These are phyloP conservation scores for Brassica juncea DNA, from an alignment of 345 rosid genomes.

Conservation along the genomic window DNA sequence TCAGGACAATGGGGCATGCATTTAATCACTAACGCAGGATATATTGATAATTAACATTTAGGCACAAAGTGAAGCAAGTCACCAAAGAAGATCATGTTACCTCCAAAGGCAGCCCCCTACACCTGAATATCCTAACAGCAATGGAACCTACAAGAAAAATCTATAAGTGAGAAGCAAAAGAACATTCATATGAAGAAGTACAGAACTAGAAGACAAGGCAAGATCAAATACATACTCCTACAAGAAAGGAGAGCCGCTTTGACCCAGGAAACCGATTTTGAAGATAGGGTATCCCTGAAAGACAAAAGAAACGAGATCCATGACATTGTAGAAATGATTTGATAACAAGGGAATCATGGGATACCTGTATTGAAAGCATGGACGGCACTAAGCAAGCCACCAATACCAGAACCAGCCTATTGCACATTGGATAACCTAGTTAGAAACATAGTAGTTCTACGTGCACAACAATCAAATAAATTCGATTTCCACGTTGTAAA, in stretches of 20 bases:
- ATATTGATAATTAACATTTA: neutral
- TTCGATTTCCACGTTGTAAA: no score
- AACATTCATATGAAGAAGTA: neutral
- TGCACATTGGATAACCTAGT: slow-evolving; percentile 16
- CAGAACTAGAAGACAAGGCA: neutral
- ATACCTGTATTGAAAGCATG: slow-evolving; percentile 81
- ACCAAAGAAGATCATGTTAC: slow-evolving; percentile 41
- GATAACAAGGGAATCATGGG: slow-evolving; percentile 14
- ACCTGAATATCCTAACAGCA: slow-evolving; percentile 71
- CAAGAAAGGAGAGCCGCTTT: slow-evolving; percentile 78
- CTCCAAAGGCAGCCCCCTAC: slow-evolving; percentile 89
- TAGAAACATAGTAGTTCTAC: slow-evolving; percentile 14
- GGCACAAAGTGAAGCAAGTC: slow-evolving; percentile 1
- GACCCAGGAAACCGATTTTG: slow-evolving; percentile 77
- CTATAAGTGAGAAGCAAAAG: slow-evolving; percentile 1
- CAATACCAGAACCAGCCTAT: slow-evolving; percentile 88
- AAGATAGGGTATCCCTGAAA: slow-evolving; percentile 77
- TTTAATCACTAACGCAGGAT: neutral
- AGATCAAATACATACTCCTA: slow-evolving; percentile 54
- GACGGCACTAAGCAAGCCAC: slow-evolving; percentile 87
- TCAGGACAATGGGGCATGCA: neutral
- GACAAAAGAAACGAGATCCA: slow-evolving; percentile 14
- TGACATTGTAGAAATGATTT: neutral
- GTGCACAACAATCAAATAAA: neutral
- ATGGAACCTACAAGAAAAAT: slow-evolving; percentile 62